These are phyloP conservation scores for Mrakiaceae sp. DNA, from an alignment of 1,284 basidiomycete genomes.

Conservation along the genomic window DNA sequence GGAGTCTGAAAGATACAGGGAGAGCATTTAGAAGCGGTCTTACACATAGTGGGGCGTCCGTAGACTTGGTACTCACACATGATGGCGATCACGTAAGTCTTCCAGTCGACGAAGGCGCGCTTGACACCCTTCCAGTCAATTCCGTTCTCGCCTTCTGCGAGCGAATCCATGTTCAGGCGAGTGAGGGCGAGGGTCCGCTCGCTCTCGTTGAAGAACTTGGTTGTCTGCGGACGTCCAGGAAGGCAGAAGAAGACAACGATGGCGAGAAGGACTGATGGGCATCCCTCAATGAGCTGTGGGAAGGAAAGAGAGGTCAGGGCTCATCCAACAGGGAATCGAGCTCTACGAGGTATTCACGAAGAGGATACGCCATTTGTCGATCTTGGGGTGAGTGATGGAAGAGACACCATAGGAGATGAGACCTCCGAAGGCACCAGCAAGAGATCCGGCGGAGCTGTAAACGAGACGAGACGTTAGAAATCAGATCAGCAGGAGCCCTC, in stretches of 20 bases:
- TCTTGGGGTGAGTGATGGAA: conserved; percentile 25
- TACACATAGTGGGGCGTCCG: neutral
- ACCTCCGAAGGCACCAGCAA: conserved; percentile 35
- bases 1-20: conserved; percentile 43
- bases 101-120: conserved; percentile 54
- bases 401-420: conserved; percentile 28
- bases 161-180: conserved; percentile 53
- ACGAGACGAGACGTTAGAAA: too few species aligned
- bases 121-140: conserved; percentile 41
- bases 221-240: conserved; percentile 66
- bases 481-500: too few species aligned
- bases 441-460: conserved; percentile 28
- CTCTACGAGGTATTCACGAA: conserved; percentile 34
- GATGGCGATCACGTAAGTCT: conserved; percentile 15
- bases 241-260: conserved; percentile 52
- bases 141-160: conserved; percentile 38
- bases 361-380: conserved; percentile 36
- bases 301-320: too few species aligned
- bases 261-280: conserved; percentile 47
- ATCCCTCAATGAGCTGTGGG: conserved; percentile 51
- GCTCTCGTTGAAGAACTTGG: conserved; percentile 53
- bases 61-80: neutral
- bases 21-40: neutral
- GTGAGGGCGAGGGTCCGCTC: conserved; percentile 62
- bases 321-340: too few species aligned